Base-by-base conservation (phyloP, 1,284 basidiomycete species). In the Microbotryum silenes-acaulis region DNA sequence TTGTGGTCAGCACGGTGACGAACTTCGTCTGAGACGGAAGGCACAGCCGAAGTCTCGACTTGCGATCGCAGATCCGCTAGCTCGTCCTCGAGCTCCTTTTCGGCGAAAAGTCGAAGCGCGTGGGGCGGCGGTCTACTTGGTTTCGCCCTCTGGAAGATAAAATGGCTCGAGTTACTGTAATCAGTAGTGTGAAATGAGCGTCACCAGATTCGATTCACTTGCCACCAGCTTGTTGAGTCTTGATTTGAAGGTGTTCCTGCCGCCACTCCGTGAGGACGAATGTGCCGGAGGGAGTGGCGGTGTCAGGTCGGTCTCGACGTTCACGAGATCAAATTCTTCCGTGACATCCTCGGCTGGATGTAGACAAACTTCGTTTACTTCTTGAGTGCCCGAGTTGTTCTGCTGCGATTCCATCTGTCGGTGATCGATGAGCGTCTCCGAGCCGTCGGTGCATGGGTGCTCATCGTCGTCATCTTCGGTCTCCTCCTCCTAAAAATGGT, bases 81-180 rank as follows among this genome's bases (percentile, higher is more conserved):
- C n/a, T 61, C 59, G 51, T 61, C 59, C 21, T 61, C 54, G 21
- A 61, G 49, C 31, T 61, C 59, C 21, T 51, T 49, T 33, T 54
- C 54, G 42, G 59, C 59, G 20, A 61, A 56, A 20, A 56, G 54
- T 48, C 52, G 46, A 51, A 61, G 29, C 6, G 59, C 54, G 21
- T 37, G 47, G 10, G 33, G 47, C 9, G 59, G 46, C 29, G 59
- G 59, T 12, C 27, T 8, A 29, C 14, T 46, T 21, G 46, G 23
- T 16, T 54, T 54, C 27, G 48, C 48, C 27, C 27, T 16, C 48
- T 27, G 21, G 5, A 27, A 50, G 9, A n/a, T 10, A 23, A 5
- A 50, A 7, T 4, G 48, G 48, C 48, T 23, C 20, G 9, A 20
- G n/a, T 20, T 3, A 10, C 25, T 3, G 27, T 21, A 25, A 12